Evolutionary conservation across 768 basidiomycete species (phyloP), one percentile per base, ranked within the genome.

Genomic region (Suillus placidus): DNA sequence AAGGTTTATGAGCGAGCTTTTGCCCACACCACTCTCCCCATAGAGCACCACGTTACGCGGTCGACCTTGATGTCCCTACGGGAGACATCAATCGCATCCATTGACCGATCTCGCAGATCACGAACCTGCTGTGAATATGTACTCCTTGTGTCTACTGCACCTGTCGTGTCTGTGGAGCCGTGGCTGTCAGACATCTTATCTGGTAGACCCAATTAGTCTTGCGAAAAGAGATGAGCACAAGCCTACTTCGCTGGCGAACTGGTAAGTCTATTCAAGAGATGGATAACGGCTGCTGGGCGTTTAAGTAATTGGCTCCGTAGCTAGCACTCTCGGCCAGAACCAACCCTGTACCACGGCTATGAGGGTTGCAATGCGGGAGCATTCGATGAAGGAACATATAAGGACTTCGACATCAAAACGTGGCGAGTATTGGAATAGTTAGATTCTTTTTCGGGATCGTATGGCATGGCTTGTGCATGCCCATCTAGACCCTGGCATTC

Each of bases 1-100:
- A 72, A 82, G 70, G 66, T 83, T 83, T 65, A 83, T 64, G 40
- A 83, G 70, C 0, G 80, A 81, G 66, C 82, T 83, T 69, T 84
- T 84, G 12, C 79, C 75, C 10, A 74, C 75, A 12, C 75, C 76
- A 16, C 60, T 67, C 57, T 73, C 75, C 6, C 75, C 79, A 9
- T 84, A 76, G 32, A 73, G 72, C n/a, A 76, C 80, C n/a, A 68
- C 76, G 18, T 81, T 79, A 57, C 68, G 64, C 42, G 55, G 51
- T 35, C 61, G 67, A 16, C 67, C 62, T 26, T 60, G 32, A 55
- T 42, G 12, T 6, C 8, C 47, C 38, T 30, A n/a, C n/a, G 35
- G 18, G 20, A 32, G 9, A 43, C 18, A 60, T 56, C 14, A n/a
- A 42, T n/a, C 54, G 6, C 35, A 58, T 30, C 9, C 12, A 34